These are phyloP conservation scores for Sanghuangporus baumii DNA, from an alignment of 1,284 basidiomycete species.

Conservation along the genomic window DNA sequence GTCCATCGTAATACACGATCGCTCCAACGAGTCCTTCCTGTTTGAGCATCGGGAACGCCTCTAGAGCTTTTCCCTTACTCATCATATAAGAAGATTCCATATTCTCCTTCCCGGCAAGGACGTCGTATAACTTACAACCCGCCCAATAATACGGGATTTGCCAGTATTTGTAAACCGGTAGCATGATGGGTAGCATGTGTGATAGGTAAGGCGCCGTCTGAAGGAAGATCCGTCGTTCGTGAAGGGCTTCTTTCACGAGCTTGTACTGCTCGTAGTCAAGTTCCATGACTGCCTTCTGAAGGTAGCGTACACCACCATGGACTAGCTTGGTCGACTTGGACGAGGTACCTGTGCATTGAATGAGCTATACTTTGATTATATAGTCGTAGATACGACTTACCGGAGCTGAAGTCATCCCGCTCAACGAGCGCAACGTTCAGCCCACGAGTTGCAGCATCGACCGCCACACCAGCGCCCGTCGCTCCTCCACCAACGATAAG, in stretches of 20 bases:
- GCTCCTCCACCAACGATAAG: conserved; percentile 87
- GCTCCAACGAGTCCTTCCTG: conserved; percentile 90
- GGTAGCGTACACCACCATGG: conserved; percentile 95
- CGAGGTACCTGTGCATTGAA: conserved; percentile 64
- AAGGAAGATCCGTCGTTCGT: conserved; percentile 90
- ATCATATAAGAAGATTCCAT: conserved; percentile 96
- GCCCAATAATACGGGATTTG: conserved; percentile 95
- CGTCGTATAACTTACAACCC: conserved; percentile 95
- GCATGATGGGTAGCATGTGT: conserved; percentile 90
- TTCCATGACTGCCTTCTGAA: conserved; percentile 95
- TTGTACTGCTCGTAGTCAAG: conserved; percentile 97
- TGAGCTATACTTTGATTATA: not conserved
- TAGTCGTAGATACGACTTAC: conserved; percentile 30
- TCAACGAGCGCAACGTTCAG: conserved; percentile 93
- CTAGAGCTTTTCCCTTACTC: conserved; percentile 88
- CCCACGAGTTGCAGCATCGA: conserved; percentile 91
- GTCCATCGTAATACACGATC: conserved; percentile 96
- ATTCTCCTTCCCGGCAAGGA: conserved; percentile 93
- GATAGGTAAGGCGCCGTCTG: conserved; percentile 95
- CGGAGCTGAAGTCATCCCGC: conserved; percentile 87
- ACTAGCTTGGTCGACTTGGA: conserved; percentile 98
- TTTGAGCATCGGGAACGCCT: conserved; percentile 96
- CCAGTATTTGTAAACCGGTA: conserved; percentile 81
- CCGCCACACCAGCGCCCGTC: conserved; percentile 89
- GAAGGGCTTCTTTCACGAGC: conserved; percentile 89